Evolutionary conservation across 805 yeast species (phyloP).

Genomic region (Starmera quercuum): DNA sequence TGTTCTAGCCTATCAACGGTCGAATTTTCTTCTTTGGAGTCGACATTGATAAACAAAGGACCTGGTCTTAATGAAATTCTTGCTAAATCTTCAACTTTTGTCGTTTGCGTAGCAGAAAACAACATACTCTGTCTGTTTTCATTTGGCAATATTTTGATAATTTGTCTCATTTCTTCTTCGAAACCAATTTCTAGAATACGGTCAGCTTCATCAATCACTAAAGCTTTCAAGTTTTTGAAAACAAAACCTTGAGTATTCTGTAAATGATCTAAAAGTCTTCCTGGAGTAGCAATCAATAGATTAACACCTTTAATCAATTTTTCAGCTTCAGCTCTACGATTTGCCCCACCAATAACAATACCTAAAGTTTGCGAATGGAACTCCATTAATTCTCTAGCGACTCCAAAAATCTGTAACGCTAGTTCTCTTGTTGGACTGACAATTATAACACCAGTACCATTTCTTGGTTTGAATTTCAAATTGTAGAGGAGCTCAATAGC

Average conservation of each 20-base stretch:
- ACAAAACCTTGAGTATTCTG: conserved; percentile 93
- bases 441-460: conserved; percentile 95
- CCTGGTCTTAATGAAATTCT: conserved; percentile 92
- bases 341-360: conserved; percentile 97
- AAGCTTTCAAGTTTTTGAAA: conserved; percentile 88
- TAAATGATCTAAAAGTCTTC: conserved; percentile 90
- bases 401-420: conserved; percentile 96
- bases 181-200: conserved; percentile 96
- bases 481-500: conserved; percentile 90
- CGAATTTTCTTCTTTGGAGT: conserved; percentile 70
- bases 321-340: conserved; percentile 95
- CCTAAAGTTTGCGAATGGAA: conserved; percentile 85
- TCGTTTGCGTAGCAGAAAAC: conserved; percentile 98
- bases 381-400: conserved; percentile 89
- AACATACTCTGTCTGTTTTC: conserved; percentile 94
- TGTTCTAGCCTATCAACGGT: conserved; percentile 97
- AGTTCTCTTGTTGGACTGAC: conserved; percentile 97
- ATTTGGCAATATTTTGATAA: conserved; percentile 85
- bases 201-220: conserved; percentile 97
- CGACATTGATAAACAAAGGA: conserved; percentile 90
- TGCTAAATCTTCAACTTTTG: conserved; percentile 97
- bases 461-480: conserved; percentile 91
- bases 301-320: conserved; percentile 92
- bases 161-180: conserved; percentile 98
- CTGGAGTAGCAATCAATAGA: conserved; percentile 93